A percentile compares a stretch with the other conserved stretches of the same genome.
These are phyloP conservation scores for Sequoia sempervirens DNA, from an alignment of 75 land plant genomes.

Conservation along the genomic window DNA sequence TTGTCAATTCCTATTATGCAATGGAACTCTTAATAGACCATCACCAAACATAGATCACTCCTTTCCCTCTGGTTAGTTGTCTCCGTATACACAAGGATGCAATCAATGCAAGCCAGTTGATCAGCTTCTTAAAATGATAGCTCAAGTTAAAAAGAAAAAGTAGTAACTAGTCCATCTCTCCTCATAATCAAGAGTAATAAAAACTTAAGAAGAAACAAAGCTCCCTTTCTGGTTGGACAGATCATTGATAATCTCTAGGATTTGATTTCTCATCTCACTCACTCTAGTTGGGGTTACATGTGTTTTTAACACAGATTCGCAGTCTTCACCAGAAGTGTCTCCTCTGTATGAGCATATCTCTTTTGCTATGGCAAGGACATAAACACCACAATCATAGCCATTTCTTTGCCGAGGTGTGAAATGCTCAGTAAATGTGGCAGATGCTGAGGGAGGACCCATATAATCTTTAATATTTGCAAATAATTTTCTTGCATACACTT, in stretches of 20 bases:
- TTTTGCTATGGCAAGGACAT: conserved; percentile 63
- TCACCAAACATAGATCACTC: background rate
- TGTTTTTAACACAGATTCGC: conserved; percentile 27
- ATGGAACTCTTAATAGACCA: background rate
- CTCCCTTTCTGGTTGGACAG: background rate
- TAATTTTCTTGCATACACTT: conserved; percentile 34
- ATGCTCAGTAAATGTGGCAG: conserved; percentile 31
- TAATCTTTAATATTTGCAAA: conserved; percentile 32
- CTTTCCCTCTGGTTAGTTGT: background rate
- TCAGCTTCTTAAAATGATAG: background rate
- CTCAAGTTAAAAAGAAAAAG: background rate
- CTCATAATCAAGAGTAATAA: background rate
- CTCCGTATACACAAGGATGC: background rate
- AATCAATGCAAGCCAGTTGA: background rate
- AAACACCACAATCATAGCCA: conserved; percentile 85
- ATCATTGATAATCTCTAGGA: conserved; percentile 19
- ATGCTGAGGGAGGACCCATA: conserved; percentile 18
- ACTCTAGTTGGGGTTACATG: conserved; percentile 24
- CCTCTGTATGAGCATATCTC: conserved; percentile 54
- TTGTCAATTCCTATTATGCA: background rate
- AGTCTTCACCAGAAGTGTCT: conserved; percentile 12
- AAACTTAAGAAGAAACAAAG: background rate
- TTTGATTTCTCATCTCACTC: conserved; percentile 24
- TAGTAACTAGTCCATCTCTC: background rate
- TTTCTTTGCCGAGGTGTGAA: conserved; percentile 67